Conservation (phyloP, 768 basidiomycete species). For the Podaxis pistillaris region DNA sequence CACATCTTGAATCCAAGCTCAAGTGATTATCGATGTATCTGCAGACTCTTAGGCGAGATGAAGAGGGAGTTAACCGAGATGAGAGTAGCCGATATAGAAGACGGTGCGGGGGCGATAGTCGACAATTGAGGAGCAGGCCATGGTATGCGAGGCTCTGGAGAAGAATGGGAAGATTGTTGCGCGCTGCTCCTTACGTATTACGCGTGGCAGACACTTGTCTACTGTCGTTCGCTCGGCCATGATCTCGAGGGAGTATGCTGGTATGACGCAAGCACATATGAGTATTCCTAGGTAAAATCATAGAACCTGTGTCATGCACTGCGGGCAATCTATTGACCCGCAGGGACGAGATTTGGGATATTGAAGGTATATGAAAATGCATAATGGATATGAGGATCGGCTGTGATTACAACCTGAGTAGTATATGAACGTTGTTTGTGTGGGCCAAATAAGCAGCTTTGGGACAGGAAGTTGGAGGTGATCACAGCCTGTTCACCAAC, state of each 20-base stretch:
- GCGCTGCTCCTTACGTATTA: neutral
- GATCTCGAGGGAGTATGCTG: neutral
- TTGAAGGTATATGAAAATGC: no score
- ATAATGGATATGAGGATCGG: no score
- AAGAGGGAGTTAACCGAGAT: conserved; percentile 4
- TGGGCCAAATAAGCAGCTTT: neutral
- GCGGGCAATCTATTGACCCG: neutral
- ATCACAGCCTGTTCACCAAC: neutral
- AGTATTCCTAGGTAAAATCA: neutral
- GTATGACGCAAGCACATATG: neutral
- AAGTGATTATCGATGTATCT: neutral
- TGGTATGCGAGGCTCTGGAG: neutral
- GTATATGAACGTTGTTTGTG: neutral
- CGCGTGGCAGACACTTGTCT: neutral
- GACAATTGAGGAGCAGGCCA: neutral
- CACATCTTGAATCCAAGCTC: neutral
- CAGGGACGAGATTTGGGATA: no score
- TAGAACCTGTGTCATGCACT: neutral
- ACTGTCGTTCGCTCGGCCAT: neutral
- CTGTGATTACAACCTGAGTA: no score
- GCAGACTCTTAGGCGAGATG: conserved; percentile 1
- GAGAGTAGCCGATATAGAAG: neutral
- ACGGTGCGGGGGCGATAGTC: neutral
- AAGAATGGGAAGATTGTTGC: neutral
- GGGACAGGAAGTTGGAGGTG: neutral